Percentiles rank a stretch among this genome's conserved stretches.
These are phyloP conservation scores for Rhypophila decipiens DNA, from an alignment of 495 filamentous ascomycete species.

Conservation along the genomic window DNA sequence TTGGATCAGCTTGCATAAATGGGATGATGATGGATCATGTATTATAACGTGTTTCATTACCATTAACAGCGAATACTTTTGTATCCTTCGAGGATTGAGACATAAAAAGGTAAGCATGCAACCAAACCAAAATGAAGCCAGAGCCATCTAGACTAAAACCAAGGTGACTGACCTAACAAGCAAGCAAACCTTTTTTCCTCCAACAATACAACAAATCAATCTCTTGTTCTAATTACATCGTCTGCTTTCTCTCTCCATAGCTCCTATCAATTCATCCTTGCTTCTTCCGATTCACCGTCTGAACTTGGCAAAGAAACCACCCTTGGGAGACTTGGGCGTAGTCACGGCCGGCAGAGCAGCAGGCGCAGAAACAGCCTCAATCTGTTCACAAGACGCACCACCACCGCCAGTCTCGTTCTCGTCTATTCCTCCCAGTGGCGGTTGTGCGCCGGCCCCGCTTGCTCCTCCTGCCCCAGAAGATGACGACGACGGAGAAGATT, in stretches of 20 bases:
- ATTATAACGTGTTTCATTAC: no score
- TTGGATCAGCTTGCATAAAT: no score
- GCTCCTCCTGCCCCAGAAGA: neutral
- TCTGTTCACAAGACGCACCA: no score
- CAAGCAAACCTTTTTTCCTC: neutral
- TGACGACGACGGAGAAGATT: neutral
- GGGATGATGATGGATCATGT: no score
- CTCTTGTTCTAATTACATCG: neutral
- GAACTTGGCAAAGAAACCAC: conserved; percentile 19
- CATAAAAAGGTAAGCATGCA: neutral
- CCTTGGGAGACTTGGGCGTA: neutral
- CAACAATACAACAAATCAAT: neutral
- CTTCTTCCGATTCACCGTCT: conserved; percentile 8
- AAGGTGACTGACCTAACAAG: neutral
- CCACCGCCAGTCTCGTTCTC: no score
- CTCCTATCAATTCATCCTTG: neutral
- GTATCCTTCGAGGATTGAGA: neutral
- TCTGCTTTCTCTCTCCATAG: neutral
- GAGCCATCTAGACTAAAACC: no score
- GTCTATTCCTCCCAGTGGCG: neutral
- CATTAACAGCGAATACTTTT: neutral
- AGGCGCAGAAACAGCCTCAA: no score
- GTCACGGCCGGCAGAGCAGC: neutral
- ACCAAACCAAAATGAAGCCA: neutral
- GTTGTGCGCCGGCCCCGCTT: neutral